phyloP scores from a whole-genome alignment of 148 eudicot genomes.

The Salicornia ramosissima region DNA sequence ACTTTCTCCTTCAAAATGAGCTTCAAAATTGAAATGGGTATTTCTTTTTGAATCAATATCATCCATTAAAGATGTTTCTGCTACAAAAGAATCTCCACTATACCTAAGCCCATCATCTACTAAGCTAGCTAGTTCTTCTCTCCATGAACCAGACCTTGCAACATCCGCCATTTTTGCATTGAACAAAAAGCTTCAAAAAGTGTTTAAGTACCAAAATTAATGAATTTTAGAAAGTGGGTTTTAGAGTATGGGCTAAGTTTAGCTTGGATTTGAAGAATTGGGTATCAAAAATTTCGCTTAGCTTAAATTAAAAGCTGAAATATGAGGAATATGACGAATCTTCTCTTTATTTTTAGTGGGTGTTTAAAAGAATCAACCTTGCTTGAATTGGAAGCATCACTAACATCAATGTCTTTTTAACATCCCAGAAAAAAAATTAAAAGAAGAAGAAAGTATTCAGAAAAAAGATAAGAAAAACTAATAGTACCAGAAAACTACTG shows the following conservation, averaged over 20 bases:
- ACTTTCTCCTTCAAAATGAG: constrained; percentile 20
- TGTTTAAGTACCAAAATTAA: neutral
- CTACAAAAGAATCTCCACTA: constrained; percentile 27
- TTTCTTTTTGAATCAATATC: constrained; percentile 22
- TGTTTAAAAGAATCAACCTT: constrained; percentile 15
- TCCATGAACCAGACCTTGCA: constrained; percentile 54
- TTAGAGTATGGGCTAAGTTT: neutral
- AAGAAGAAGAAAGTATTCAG: neutral
- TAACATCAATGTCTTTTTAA: constrained; percentile 21
- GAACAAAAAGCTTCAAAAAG: neutral
- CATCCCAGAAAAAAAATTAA: constrained; percentile 14
- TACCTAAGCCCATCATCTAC: constrained; percentile 67
- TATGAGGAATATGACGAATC: neutral
- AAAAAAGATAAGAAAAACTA: neutral
- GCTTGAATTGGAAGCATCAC: constrained; percentile 33
- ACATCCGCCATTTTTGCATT: constrained; percentile 45
- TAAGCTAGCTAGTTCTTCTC: constrained; percentile 65
- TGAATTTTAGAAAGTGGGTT: constrained; percentile 1
- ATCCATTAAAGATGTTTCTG: constrained; percentile 24
- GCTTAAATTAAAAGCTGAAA: constrained; percentile 1
- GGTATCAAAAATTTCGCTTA: neutral
- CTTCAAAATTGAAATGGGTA: constrained; percentile 21
- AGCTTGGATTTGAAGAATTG: constrained; percentile 10
- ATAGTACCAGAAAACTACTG: neutral
- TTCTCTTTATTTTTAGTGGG: neutral